A percentile compares a stretch with the other conserved stretches of the same genome.
phyloP scores from a whole-genome alignment of 1,139 yeast genomes.

The Candida tetrigidarum region DNA sequence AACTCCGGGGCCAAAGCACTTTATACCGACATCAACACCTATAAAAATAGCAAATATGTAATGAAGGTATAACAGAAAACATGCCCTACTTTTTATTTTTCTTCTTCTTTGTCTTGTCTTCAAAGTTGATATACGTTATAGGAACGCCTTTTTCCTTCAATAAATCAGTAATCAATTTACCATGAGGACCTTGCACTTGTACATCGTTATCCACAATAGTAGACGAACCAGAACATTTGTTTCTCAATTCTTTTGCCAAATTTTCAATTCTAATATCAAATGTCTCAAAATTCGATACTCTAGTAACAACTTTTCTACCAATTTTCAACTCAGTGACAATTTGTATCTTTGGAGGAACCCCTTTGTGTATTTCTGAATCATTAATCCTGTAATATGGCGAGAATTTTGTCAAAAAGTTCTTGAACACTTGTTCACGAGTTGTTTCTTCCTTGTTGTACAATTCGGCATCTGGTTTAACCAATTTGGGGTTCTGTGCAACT shows the following conservation, averaged over 20 bases:
- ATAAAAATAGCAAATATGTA: too few relatives aligned
- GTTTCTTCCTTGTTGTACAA: constrained; percentile 28
- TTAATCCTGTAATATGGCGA: constrained; percentile 61
- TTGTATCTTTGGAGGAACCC: constrained; percentile 67
- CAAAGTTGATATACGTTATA: constrained; percentile 63
- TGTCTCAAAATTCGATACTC: constrained; percentile 68
- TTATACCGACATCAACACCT: too few relatives aligned
- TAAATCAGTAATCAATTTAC: constrained; percentile 58
- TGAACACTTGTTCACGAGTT: constrained; percentile 57
- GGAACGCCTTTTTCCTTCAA: constrained; percentile 72
- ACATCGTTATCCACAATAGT: constrained; percentile 60
- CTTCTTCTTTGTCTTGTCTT: constrained; percentile 65
- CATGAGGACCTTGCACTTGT: constrained; percentile 90
- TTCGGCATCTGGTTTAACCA: constrained; percentile 57
- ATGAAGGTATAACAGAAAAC: too few relatives aligned
- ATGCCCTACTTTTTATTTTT: constrained; percentile 36
- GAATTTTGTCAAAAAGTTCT: constrained; percentile 55
- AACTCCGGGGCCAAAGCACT: too few relatives aligned
- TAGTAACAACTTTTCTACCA: constrained; percentile 82
- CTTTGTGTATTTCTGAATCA: constrained; percentile 43
- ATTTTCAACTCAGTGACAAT: constrained; percentile 77
- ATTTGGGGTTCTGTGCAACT: constrained; percentile 50
- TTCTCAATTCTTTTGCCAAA: constrained; percentile 70
- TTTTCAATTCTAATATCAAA: constrained; percentile 68
- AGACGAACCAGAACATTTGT: constrained; percentile 88